Evolutionary conservation across 495 filamentous ascomycete genomes (phyloP).

Genomic region (Xylaria nigripes): DNA sequence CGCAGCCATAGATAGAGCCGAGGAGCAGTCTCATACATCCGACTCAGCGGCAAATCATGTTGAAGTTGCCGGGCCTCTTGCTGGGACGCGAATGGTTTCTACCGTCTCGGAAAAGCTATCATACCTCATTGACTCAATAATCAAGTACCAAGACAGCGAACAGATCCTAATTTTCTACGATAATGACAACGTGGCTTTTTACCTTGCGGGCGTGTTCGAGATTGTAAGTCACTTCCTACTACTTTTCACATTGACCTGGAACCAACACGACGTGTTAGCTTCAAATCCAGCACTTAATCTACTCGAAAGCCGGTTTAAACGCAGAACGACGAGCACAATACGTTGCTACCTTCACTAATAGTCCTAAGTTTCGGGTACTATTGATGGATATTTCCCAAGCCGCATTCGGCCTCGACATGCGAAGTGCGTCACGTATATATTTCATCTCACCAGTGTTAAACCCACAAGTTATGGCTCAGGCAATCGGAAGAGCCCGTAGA

Average conservation of each 20-base stretch:
- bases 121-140: conserved; percentile 68
- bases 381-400: conserved; percentile 87
- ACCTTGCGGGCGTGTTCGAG: conserved; percentile 76
- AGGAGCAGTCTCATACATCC: background rate
- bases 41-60: conserved; percentile 2
- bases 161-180: conserved; percentile 95
- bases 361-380: conserved; percentile 54
- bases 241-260: background rate
- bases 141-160: conserved; percentile 56
- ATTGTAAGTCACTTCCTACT: conserved; percentile 30
- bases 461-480: conserved; percentile 80
- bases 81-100: conserved; percentile 57
- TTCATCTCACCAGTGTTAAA: conserved; percentile 87
- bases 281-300: conserved; percentile 72
- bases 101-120: conserved; percentile 83
- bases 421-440: conserved; percentile 75
- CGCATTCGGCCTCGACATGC: conserved; percentile 79
- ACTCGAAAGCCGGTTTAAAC: conserved; percentile 58
- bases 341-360: conserved; percentile 67
- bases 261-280: conserved; percentile 32
- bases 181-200: conserved; percentile 71
- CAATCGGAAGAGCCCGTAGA: conserved; percentile 81
- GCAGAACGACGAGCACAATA: conserved; percentile 57
- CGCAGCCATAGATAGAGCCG: background rate
- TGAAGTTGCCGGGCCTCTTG: conserved; percentile 42